A percentile compares a stretch with the other conserved stretches of the same genome.
Conservation (phyloP, 1,139 yeast species). For the Suhomyces anneliseae region DNA sequence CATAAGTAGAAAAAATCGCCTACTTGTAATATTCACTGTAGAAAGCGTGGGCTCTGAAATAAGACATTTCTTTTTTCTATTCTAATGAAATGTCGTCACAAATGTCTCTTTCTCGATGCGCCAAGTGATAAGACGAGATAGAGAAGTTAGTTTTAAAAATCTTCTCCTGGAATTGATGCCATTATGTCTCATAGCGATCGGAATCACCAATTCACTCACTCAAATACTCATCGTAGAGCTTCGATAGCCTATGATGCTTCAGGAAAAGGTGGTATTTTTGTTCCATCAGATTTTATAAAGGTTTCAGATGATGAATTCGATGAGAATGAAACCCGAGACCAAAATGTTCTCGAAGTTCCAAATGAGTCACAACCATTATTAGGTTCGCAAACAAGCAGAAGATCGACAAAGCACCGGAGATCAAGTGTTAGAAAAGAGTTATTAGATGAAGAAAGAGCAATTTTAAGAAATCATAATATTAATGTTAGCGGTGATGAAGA, state of each 20-base stretch:
- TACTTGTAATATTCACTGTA: too few relatives aligned
- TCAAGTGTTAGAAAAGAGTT: conserved; percentile 31
- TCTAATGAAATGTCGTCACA: too few relatives aligned
- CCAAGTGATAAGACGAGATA: too few relatives aligned
- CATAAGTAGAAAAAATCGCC: too few relatives aligned
- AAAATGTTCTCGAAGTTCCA: conserved; percentile 15
- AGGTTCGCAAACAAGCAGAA: not conserved
- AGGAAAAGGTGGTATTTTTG: conserved; percentile 53
- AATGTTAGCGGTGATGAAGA: conserved; percentile 27
- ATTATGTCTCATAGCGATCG: conserved; percentile 5
- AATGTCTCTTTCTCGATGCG: too few relatives aligned
- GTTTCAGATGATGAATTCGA: conserved; percentile 9
- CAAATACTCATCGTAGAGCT: conserved; percentile 51
- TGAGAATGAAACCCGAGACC: conserved; percentile 8
- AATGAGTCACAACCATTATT: conserved; percentile 19
- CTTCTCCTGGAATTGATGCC: not conserved
- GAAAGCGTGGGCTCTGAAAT: too few relatives aligned
- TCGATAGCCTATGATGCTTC: conserved; percentile 54
- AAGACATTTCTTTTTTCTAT: too few relatives aligned
- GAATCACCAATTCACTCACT: conserved; percentile 46
- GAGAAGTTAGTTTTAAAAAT: too few relatives aligned
- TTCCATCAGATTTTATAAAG: conserved; percentile 50
- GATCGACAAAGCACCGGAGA: conserved; percentile 17
- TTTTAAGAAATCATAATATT: conserved; percentile 33
- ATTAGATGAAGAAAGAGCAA: conserved; percentile 37